These are phyloP conservation scores for Polygonum aviculare DNA, from an alignment of 148 eudicot genomes.

Conservation along the genomic window DNA sequence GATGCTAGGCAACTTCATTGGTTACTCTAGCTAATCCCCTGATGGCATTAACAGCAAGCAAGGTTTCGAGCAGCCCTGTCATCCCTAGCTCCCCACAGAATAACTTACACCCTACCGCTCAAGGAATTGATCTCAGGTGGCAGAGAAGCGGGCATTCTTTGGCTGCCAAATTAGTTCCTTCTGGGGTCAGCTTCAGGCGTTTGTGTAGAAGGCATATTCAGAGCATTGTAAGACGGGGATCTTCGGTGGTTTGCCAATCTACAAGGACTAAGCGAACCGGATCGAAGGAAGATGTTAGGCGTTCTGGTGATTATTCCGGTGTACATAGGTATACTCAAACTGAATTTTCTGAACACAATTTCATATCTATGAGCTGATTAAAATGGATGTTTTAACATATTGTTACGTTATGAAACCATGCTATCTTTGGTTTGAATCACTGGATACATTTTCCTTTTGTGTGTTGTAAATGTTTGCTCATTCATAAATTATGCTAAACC, in stretches of 20 bases:
- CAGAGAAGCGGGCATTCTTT: slow-evolving; percentile 27
- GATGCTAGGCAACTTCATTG: slow-evolving; percentile 14
- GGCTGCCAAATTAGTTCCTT: slow-evolving; percentile 26
- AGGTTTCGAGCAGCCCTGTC: slow-evolving; percentile 21
- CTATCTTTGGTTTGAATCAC: neutral
- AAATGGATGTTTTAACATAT: neutral
- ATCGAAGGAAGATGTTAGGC: slow-evolving; percentile 35
- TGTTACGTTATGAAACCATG: neutral
- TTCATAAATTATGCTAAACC: neutral
- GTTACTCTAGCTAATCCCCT: slow-evolving; percentile 16
- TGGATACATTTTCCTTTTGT: neutral
- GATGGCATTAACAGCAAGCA: slow-evolving; percentile 25
- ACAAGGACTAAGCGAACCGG: slow-evolving; percentile 39
- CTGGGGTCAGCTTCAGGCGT: slow-evolving; percentile 28
- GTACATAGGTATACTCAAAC: slow-evolving; percentile 35
- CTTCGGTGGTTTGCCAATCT: slow-evolving; percentile 45
- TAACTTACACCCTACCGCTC: slow-evolving; percentile 24
- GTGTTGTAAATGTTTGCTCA: neutral
- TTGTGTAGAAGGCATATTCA: slow-evolving; percentile 23
- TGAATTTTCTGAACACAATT: neutral
- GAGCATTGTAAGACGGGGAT: slow-evolving; percentile 14
- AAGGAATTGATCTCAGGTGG: slow-evolving; percentile 30
- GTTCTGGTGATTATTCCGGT: slow-evolving; percentile 35
- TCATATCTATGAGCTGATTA: neutral
- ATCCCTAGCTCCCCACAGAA: slow-evolving; percentile 32